Conservation (phyloP, 768 basidiomycete genomes). For the Porpolomopsis calyptriformis region DNA sequence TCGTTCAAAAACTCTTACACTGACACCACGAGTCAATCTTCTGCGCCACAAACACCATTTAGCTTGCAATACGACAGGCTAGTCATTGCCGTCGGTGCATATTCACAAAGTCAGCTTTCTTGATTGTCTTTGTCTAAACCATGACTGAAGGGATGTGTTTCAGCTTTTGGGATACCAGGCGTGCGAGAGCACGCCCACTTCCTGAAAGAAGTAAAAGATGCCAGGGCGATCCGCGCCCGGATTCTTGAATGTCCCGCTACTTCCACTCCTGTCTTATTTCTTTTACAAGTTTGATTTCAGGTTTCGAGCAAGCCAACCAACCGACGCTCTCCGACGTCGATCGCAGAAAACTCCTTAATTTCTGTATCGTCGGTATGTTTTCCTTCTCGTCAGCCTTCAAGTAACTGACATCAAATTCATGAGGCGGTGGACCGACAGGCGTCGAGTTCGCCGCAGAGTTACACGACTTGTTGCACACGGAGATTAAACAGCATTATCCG, state of each 20-base stretch:
- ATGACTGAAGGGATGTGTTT: conserved; percentile 3
- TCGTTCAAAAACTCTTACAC: conserved; percentile 18
- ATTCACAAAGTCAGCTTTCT: conserved; percentile 57
- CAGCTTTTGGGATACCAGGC: conserved; percentile 62
- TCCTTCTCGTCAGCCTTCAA: conserved; percentile 2
- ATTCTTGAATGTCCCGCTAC: conserved; percentile 56
- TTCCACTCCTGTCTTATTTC: background rate
- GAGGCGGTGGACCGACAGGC: conserved; percentile 69
- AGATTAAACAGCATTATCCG: conserved; percentile 54
- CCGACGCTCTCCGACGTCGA: conserved; percentile 68
- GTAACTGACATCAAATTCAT: background rate
- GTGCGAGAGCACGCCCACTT: conserved; percentile 78
- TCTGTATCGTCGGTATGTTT: conserved; percentile 70
- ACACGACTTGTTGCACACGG: conserved; percentile 63
- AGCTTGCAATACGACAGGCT: conserved; percentile 67
- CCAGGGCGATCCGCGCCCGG: conserved; percentile 56
- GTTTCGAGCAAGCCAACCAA: conserved; percentile 81
- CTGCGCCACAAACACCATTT: conserved; percentile 32
- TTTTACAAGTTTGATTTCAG: conserved; percentile 19
- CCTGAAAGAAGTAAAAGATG: conserved; percentile 70
- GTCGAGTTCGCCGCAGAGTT: conserved; percentile 80
- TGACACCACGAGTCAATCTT: conserved; percentile 10
- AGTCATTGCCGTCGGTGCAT: conserved; percentile 77
- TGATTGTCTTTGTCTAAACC: background rate
- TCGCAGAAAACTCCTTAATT: conserved; percentile 66